phyloP scores from a whole-genome alignment of 2,329 filamentous ascomycete species.

The Monosporascus cannonballus region DNA sequence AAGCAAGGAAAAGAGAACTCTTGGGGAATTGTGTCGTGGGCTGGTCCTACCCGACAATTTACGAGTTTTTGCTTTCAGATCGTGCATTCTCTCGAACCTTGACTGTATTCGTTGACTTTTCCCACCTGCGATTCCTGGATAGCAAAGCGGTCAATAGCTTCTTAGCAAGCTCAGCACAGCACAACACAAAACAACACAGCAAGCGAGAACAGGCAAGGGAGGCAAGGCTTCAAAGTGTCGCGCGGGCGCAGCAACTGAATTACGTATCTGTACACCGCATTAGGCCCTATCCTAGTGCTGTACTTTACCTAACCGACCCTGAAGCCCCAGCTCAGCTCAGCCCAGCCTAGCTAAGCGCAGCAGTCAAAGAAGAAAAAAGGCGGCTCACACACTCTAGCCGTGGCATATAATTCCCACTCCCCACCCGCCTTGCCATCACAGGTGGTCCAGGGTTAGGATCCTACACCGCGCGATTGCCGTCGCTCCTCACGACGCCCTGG shows the following conservation, averaged over 20 bases:
- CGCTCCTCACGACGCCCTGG: neutral
- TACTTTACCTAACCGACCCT: neutral
- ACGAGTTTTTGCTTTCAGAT: constrained; percentile 3
- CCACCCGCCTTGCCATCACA: neutral
- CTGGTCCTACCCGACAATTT: constrained; percentile 18
- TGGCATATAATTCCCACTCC: neutral
- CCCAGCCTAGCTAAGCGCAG: neutral
- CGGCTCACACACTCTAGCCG: neutral
- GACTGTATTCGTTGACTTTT: neutral
- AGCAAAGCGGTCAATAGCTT: neutral
- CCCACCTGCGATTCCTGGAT: neutral
- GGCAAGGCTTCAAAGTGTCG: neutral
- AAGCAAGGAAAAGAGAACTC: neutral
- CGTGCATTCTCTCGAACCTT: constrained; percentile 1
- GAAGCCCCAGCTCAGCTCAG: neutral
- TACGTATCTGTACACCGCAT: neutral
- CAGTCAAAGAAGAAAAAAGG: neutral
- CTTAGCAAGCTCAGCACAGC: neutral
- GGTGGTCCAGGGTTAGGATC: neutral
- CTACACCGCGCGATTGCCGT: neutral
- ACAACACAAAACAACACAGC: neutral
- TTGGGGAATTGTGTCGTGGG: constrained; percentile 16
- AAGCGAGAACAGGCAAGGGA: neutral
- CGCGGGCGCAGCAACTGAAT: neutral
- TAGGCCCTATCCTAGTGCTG: neutral